phyloP scores from a whole-genome alignment of 495 filamentous ascomycete genomes.

The Thozetella sp. region DNA sequence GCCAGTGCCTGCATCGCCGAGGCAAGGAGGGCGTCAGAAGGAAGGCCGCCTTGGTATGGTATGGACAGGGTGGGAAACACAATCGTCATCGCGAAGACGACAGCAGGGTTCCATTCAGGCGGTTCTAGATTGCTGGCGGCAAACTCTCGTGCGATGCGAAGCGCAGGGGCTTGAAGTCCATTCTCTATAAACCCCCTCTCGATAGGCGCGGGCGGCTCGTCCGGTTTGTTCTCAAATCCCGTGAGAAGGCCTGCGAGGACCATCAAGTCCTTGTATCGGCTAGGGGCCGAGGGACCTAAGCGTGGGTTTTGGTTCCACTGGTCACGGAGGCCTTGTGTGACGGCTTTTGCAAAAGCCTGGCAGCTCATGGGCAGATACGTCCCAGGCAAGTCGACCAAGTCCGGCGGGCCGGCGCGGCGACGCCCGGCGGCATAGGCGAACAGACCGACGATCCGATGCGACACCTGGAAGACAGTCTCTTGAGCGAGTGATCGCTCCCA shows the following conservation, averaged over 20 bases:
- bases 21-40: slow-evolving; percentile 78
- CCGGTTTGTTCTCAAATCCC: not conserved
- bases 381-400: not conserved
- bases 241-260: not conserved
- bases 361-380: no score
- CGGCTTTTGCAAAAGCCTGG: not conserved
- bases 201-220: not conserved
- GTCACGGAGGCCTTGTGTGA: not conserved
- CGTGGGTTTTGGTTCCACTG: not conserved
- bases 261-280: slow-evolving; percentile 1
- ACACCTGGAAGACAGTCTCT: not conserved
- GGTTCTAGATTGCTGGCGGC: not conserved
- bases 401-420: not conserved
- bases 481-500: not conserved
- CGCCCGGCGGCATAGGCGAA: not conserved
- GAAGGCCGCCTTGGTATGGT: slow-evolving; percentile 50
- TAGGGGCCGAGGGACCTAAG: not conserved
- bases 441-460: not conserved
- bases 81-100: slow-evolving; percentile 77
- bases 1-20: slow-evolving; percentile 69
- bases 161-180: not conserved
- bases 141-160: not conserved
- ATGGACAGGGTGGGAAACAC: slow-evolving; percentile 75
- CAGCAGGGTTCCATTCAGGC: slow-evolving; percentile 20
- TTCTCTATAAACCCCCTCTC: not conserved